These are phyloP conservation scores for Candida alai DNA, from an alignment of 805 yeast genomes.

Conservation along the genomic window DNA sequence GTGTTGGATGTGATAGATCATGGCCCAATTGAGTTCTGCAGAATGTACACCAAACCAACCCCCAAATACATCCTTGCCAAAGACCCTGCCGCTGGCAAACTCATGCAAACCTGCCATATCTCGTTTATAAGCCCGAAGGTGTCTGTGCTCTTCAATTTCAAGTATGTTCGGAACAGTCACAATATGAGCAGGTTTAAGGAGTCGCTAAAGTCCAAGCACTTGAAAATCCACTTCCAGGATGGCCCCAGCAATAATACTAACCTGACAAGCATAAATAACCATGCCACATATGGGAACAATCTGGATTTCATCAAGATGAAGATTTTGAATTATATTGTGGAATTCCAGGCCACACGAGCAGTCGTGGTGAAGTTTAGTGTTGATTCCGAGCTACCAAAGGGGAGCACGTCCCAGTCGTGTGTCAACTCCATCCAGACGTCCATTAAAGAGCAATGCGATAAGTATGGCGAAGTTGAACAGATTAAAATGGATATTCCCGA, in stretches of 20 bases:
- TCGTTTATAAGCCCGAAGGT: constrained; percentile 35
- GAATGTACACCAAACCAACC: constrained; percentile 32
- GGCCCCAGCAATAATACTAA: constrained; percentile 5
- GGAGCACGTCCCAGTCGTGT: constrained; percentile 2
- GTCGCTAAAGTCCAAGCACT: constrained; percentile 22
- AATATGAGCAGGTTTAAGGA: constrained; percentile 22
- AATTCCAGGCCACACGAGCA: constrained; percentile 36
- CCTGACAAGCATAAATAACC: background rate
- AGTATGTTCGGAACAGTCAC: constrained; percentile 24
- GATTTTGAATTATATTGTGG: constrained; percentile 38
- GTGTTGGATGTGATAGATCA: constrained; percentile 45
- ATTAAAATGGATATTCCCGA: constrained; percentile 17
- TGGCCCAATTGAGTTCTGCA: constrained; percentile 63
- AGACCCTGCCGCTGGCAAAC: constrained; percentile 9
- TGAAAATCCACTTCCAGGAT: constrained; percentile 30
- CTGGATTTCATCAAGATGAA: constrained; percentile 37
- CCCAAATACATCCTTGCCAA: constrained; percentile 19
- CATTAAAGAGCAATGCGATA: constrained; percentile 27
- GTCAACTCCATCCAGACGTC: constrained; percentile 4
- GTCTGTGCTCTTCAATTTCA: constrained; percentile 29
- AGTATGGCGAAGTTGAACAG: constrained; percentile 41
- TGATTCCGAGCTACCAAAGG: constrained; percentile 1
- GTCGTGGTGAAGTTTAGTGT: constrained; percentile 14
- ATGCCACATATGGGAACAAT: constrained; percentile 4
- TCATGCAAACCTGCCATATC: constrained; percentile 28